These are phyloP conservation scores for Suillus sp. DNA, from an alignment of 768 basidiomycete genomes.

Conservation along the genomic window DNA sequence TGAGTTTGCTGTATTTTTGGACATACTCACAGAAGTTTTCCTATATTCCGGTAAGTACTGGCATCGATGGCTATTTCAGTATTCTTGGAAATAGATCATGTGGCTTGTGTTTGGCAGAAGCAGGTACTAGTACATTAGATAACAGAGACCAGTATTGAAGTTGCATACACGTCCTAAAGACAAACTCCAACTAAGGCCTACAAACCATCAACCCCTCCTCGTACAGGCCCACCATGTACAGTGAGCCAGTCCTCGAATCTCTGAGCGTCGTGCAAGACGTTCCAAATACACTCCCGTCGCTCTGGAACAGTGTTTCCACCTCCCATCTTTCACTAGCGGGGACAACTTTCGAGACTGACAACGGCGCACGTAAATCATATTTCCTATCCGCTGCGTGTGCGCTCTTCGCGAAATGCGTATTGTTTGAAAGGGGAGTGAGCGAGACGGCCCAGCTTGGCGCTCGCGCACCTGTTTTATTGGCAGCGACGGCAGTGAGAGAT, in stretches of 20 bases:
- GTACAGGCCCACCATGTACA: constrained; percentile 64
- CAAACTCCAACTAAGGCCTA: constrained; percentile 25
- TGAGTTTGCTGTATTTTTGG: neutral
- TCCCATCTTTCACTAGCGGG: constrained; percentile 39
- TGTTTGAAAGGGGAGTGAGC: constrained; percentile 33
- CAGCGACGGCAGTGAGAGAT: constrained; percentile 46
- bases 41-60: neutral
- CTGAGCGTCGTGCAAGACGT: constrained; percentile 53
- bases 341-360: constrained; percentile 47
- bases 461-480: constrained; percentile 39
- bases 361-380: constrained; percentile 50
- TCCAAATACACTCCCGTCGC: constrained; percentile 63
- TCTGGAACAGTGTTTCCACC: constrained; percentile 71
- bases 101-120: neutral
- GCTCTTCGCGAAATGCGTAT: neutral
- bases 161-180: neutral
- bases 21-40: neutral
- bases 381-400: constrained; percentile 10
- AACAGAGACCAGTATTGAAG: neutral
- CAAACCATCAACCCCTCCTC: constrained; percentile 57
- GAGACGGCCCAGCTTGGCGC: constrained; percentile 64
- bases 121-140: neutral
- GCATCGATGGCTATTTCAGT: neutral
- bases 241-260: constrained; percentile 47
- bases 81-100: neutral